Evolutionary conservation across 768 basidiomycete genomes (phyloP), one percentile per base, ranked within the genome.

Genomic region (Mycena haematopus): DNA sequence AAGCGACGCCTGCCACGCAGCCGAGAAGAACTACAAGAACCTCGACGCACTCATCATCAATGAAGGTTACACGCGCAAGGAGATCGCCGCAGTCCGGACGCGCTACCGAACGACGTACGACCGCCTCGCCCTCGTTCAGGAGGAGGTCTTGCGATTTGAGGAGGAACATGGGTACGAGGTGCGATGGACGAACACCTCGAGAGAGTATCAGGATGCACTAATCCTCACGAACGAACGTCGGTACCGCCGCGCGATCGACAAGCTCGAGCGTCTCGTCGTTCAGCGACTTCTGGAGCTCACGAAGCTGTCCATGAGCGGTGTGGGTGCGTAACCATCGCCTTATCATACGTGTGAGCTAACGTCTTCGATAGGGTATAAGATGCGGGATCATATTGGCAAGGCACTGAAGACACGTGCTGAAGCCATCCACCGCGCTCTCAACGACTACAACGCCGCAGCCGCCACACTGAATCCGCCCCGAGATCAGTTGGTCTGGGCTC

Each of bases 231-330:
- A 1, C 0, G 57, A 58, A 33, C 57, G 57, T 9, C 2, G 11
- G 19, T 58, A 58, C 14, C 10, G 31, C 1, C 38, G 8, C 0
- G 58, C 58, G 0, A 2, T 58, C 0, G 29, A 33, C 27, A 19
- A 58, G 15, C 21, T 59, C 14, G 58, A 59, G 19, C 7, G 58
- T 3, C 40, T 59, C 0, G 58, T 59, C 0, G 50, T 59, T 9
- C 9, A 35, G 13, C 50, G 51, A 0, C 31, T 59, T 5, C n/a
- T 59, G 2, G 58, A 59, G 27, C 2, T 52, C 9, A 52, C 51
- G 1, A 59, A 59, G 22, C 17, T 59, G 2, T 27, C 29, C 7
- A 59, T 59, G 58, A 50, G 58, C 10, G 50, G 58, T 36, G 51
- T 60, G 13, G 58, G 58, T 60, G 15, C 21, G 58, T 52, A 31